Base-by-base conservation (phyloP, 2,329 filamentous ascomycete genomes). In the Aspergillus chevalieri region DNA sequence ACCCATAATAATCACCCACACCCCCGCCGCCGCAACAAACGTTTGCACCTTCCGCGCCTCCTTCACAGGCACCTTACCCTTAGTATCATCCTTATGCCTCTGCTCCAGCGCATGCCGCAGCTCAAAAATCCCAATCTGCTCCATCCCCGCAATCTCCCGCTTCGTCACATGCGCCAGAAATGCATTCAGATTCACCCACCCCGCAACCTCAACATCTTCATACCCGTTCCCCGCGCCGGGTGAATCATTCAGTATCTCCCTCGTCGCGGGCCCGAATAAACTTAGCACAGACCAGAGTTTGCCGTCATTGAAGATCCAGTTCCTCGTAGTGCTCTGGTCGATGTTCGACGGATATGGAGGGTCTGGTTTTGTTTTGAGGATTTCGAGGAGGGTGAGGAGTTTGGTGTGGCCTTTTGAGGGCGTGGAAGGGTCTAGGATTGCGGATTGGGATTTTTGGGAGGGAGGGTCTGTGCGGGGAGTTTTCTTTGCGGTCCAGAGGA, bases 1-100 rank as follows among this genome's bases (percentile, higher is more conserved):
- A 1, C 58, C 58, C 50, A 58, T 59, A 17, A 61, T 47, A n/a
- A 59, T 41, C 14, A 50, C 44, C 56, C 56, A 57, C 8, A 57
- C 43, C 2, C 50, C 48, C 12, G 54, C 56, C 1, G 47, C 50
- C 1, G 53, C 47, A 8, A 57, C 38, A 21, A 49, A 53, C 4
- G 38, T 15, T 10, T 28, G 22, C 43, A 42, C 9, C n/a, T 26
- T 38, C 12, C 28, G 17, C 15, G 24, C 14, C n/a, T 26, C 9
- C 10, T 34, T 43, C 17, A 19, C 38, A 24, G 24, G 14, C 4
- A 22, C 8, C 2, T 41, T 14, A 7, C 38, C 38, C 17, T 41
- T 41, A 6, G 19, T 19, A 28, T 28, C 30, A 2, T 26, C 36
- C 12, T 49, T 34, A 45, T 54, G 49, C n/a, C 41, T 44, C 44